Evolutionary conservation across 2,329 filamentous ascomycete genomes (phyloP).

Genomic region (Phialophora expanda): DNA sequence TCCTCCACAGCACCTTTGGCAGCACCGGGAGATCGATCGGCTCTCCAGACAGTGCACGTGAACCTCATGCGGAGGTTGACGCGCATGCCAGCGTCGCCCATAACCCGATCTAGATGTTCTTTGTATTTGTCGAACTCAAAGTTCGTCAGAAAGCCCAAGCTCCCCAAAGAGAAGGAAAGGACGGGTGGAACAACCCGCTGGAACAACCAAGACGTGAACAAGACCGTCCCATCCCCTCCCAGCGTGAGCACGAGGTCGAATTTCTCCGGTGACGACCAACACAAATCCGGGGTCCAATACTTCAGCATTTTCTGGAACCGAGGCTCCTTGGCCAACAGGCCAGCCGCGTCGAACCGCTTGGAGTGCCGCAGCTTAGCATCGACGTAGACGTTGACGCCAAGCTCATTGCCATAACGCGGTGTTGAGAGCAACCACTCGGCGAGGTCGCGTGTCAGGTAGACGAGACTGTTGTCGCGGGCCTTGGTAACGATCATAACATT

Average conservation of each 20-base stretch:
- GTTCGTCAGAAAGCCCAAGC: slow-evolving; percentile 92
- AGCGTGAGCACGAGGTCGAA: slow-evolving; percentile 95
- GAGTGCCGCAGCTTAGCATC: slow-evolving; percentile 90
- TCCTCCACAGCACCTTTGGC: slow-evolving; percentile 72
- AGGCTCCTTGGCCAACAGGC: slow-evolving; percentile 73
- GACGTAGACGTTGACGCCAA: slow-evolving; percentile 98
- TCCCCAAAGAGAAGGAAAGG: slow-evolving; percentile 87
- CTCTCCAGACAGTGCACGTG: slow-evolving; percentile 93
- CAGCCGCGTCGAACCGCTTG: slow-evolving; percentile 80
- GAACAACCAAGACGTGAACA: slow-evolving; percentile 96
- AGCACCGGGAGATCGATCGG: slow-evolving; percentile 56
- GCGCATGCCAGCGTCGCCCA: slow-evolving; percentile 94
- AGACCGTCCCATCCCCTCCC: slow-evolving; percentile 93
- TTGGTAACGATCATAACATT: slow-evolving; percentile 99
- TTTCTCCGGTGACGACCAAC: slow-evolving; percentile 89
- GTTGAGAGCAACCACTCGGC: slow-evolving; percentile 86
- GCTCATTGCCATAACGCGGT: slow-evolving; percentile 82
- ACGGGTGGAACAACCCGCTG: slow-evolving; percentile 94
- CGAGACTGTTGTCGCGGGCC: slow-evolving; percentile 90
- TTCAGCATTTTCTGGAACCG: slow-evolving; percentile 82
- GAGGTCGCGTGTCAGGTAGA: slow-evolving; percentile 85
- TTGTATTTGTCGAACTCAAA: slow-evolving; percentile 94
- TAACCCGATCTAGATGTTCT: slow-evolving; percentile 81
- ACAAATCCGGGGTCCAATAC: slow-evolving; percentile 96
- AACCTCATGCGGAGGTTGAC: slow-evolving; percentile 99